A percentile compares a stretch with the other conserved stretches of the same genome.
These are phyloP conservation scores for Aegle marmelos DNA, from an alignment of 345 rosid genomes.

Conservation along the genomic window DNA sequence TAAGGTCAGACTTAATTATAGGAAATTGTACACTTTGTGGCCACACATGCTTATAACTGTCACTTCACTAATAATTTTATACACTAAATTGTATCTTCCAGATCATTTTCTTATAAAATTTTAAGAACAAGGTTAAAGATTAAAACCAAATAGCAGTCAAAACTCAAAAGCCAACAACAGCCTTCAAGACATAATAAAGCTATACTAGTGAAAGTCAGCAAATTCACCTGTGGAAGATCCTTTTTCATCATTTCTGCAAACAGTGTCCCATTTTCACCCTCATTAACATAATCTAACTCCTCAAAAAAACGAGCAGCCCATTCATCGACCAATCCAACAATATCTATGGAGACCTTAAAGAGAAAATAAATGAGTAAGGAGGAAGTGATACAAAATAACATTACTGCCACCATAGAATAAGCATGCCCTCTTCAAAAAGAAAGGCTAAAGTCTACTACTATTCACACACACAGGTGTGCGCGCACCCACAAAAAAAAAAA, in stretches of 20 bases:
- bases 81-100: not conserved
- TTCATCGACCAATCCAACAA: constrained; percentile 97
- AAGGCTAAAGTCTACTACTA: not conserved
- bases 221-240: constrained; percentile 95
- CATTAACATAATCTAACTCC: constrained; percentile 92
- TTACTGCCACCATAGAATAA: not conserved
- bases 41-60: not conserved
- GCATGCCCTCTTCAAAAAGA: not conserved
- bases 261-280: constrained; percentile 85
- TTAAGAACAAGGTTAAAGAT: not conserved
- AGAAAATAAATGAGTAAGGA: not conserved
- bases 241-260: constrained; percentile 97
- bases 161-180: not conserved
- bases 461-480: too few species aligned
- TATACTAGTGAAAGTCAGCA: constrained; percentile 7
- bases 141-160: not conserved
- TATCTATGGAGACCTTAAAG: constrained; percentile 72
- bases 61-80: not conserved
- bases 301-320: constrained; percentile 99
- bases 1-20: not conserved
- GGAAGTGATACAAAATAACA: constrained; percentile 1
- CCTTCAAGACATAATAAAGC: not conserved
- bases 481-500: not conserved
- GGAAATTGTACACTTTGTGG: not conserved
- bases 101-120: not conserved